Percentiles rank a stretch among this genome's conserved stretches.
Conservation (phyloP, 768 basidiomycete genomes). For the Naematelia aurantialba region DNA sequence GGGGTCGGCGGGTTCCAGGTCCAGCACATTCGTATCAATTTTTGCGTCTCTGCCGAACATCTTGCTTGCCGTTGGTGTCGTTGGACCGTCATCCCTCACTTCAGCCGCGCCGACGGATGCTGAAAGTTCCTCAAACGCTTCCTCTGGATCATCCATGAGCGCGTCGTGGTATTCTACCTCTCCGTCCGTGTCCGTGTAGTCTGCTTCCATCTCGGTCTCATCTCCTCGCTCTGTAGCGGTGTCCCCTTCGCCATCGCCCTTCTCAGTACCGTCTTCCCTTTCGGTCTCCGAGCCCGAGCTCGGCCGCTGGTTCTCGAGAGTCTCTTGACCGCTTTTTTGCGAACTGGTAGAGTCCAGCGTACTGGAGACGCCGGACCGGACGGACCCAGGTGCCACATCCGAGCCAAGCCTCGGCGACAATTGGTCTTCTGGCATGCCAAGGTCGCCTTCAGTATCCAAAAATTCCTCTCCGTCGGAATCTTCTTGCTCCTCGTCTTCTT, state of each 20-base stretch:
- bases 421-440: neutral
- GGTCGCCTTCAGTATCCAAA: constrained; percentile 11
- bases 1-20: neutral
- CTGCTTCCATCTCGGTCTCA: neutral
- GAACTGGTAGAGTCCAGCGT: neutral
- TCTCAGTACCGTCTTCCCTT: neutral
- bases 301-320: neutral
- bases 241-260: neutral
- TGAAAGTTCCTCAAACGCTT: neutral
- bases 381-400: neutral
- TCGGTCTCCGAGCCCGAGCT: constrained; percentile 2
- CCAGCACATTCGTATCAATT: neutral
- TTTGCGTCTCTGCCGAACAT: neutral
- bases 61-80: neutral
- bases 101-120: neutral
- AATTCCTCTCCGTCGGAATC: constrained; percentile 16
- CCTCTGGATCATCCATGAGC: neutral
- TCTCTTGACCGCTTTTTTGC: neutral
- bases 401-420: neutral
- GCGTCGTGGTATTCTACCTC: constrained; percentile 13
- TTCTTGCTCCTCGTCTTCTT: constrained; percentile 11
- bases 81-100: neutral
- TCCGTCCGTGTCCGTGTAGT: constrained; percentile 2
- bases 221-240: neutral
- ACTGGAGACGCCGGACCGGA: neutral